These are phyloP conservation scores for Diaporthe vaccinii DNA, from an alignment of 2,329 filamentous ascomycete species.

Conservation along the genomic window DNA sequence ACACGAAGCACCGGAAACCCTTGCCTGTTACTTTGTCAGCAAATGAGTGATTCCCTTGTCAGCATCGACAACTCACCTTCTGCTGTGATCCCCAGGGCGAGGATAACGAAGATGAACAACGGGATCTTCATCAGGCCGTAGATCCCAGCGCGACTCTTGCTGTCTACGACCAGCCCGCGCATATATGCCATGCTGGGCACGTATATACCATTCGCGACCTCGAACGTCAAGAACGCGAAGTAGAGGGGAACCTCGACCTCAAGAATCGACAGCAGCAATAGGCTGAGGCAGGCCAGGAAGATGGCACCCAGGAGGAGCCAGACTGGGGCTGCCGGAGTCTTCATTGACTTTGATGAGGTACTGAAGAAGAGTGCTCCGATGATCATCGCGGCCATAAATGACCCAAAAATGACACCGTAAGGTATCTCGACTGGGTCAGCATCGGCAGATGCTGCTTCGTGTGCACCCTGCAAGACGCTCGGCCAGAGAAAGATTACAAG, in stretches of 20 bases:
- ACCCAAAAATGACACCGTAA: constrained; percentile 64
- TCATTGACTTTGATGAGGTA: constrained; percentile 1
- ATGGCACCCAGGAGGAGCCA: constrained; percentile 46
- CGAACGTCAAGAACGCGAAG: constrained; percentile 48
- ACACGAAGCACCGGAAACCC: constrained; percentile 32
- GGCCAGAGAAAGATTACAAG: constrained; percentile 53
- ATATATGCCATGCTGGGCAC: constrained; percentile 51
- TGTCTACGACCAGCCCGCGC: constrained; percentile 48
- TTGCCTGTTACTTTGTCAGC: constrained; percentile 33
- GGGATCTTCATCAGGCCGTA: constrained; percentile 48
- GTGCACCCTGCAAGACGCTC: constrained; percentile 49
- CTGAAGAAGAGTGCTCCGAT: constrained; percentile 42
- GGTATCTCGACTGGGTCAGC: constrained; percentile 38
- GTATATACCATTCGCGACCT: constrained; percentile 52
- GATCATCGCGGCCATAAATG: constrained; percentile 57
- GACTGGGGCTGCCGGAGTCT: constrained; percentile 11
- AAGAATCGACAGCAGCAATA: constrained; percentile 44
- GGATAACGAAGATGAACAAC: constrained; percentile 43
- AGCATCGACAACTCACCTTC: constrained; percentile 35
- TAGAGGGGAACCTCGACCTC: constrained; percentile 46
- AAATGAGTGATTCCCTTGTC: neutral
- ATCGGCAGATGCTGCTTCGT: constrained; percentile 25
- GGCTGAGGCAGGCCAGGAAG: constrained; percentile 44
- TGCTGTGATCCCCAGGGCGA: constrained; percentile 39
- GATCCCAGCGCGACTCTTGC: constrained; percentile 47